Evolutionary conservation across 805 yeast genomes (phyloP), one percentile per base, ranked within the genome.

Genomic region (Nakazawaea wyomingensis): DNA sequence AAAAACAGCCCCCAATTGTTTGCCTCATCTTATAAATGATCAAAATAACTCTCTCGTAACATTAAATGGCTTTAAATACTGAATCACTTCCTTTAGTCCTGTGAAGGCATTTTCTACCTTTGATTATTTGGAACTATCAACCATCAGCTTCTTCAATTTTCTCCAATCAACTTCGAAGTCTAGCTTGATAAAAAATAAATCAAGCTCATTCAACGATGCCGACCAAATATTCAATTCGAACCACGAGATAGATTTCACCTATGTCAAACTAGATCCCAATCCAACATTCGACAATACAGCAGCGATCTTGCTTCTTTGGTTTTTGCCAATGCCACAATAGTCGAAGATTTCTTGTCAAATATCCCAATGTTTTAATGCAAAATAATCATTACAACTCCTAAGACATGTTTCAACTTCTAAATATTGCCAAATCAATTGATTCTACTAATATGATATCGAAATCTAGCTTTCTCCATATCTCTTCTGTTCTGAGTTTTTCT

Each of bases 401-500:
- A 85, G 80, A 34, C 85, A 82, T 1, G 93, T 78, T 55, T 93
- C 99, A 0, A 97, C 96, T 57, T 93, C 98, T 50, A 83, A 73
- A 35, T 75, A 72, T n/a, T 2, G 78, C 65, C 8, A 74, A 58
- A 35, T 74, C 76, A 1, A 63, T 50, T 1, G 71, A 53, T 2
- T 45, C 49, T 11, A 36, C 66, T 0, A 84, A 69, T 2, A 85
- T 68, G 19, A 89, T 82, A 61, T 93, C 98, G 61, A 91, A 90
- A 54, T 84, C 95, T 31, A 88, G 78, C 46, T n/a, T n/a, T 95
- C 96, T 24, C 83, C 78, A 57, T 81, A 89, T 52, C 76, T 79
- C 20, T 76, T 72, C 0, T 96, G 96, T 17, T 83, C 88, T 1
- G 86, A 76, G 16, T 86, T 82, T 43, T 69, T 66, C 10, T 66